These are phyloP conservation scores for Naganishia onofrii DNA, from an alignment of 768 basidiomycete genomes.

Conservation along the genomic window DNA sequence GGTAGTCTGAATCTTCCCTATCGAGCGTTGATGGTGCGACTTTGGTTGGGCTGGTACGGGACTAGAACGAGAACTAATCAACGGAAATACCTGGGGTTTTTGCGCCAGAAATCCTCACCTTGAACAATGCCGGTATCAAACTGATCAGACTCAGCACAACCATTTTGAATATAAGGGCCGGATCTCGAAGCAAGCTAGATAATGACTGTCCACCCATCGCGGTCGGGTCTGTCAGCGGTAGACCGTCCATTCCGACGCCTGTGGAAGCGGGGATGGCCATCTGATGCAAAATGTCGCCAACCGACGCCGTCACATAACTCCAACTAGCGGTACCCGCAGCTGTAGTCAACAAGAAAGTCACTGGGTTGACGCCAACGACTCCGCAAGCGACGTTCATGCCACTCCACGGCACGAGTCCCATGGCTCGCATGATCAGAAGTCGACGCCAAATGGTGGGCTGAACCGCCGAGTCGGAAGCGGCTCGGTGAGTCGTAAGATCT, in stretches of 20 bases:
- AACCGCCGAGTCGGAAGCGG: conserved; percentile 24
- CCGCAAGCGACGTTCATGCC: conserved; percentile 96
- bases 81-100: background rate
- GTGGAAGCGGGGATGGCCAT: conserved; percentile 35
- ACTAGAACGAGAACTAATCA: conserved; percentile 16
- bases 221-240: conserved; percentile 17
- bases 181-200: conserved; percentile 78
- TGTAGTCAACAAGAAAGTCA: conserved; percentile 50
- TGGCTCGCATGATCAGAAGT: conserved; percentile 77
- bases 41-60: conserved; percentile 16
- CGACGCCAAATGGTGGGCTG: conserved; percentile 66
- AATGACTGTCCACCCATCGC: conserved; percentile 60
- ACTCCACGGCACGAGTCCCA: conserved; percentile 94
- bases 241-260: conserved; percentile 14
- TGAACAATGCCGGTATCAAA: conserved; percentile 76
- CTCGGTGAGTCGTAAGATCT: conserved; percentile 19
- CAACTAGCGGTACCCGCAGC: conserved; percentile 52
- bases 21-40: conserved; percentile 21
- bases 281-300: conserved; percentile 36
- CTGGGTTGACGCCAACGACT: conserved; percentile 69
- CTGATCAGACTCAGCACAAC: conserved; percentile 77
- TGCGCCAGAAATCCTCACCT: conserved; percentile 24
- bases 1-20: background rate
- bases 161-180: conserved; percentile 78
- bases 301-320: conserved; percentile 50